phyloP scores from a whole-genome alignment of 2,329 filamentous ascomycete genomes.

The Fusarium caatingaense region DNA sequence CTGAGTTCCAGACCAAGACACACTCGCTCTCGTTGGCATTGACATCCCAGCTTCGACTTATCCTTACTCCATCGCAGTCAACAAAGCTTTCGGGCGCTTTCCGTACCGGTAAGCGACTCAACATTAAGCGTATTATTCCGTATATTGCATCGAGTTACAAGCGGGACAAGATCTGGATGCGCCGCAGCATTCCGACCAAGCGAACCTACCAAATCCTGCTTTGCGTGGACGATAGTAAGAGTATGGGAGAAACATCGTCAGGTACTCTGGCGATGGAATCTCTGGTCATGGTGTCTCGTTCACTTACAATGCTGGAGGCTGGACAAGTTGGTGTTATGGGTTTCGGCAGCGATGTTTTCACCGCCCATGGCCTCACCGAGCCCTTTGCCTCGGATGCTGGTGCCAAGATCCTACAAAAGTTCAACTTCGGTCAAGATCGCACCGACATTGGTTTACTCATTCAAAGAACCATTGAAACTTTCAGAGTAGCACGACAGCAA shows the following conservation, averaged over 20 bases:
- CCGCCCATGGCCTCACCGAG: constrained; percentile 85
- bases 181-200: constrained; percentile 89
- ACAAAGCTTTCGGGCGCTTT: constrained; percentile 97
- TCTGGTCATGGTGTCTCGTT: constrained; percentile 88
- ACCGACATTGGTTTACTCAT: constrained; percentile 89
- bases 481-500: constrained; percentile 78
- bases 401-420: constrained; percentile 83
- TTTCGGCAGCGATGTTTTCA: constrained; percentile 85
- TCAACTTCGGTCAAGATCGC: constrained; percentile 85
- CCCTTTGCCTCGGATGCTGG: constrained; percentile 83
- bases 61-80: constrained; percentile 91
- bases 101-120: constrained; percentile 96
- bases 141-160: constrained; percentile 99
- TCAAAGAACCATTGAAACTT: constrained; percentile 80
- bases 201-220: constrained; percentile 97
- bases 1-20: constrained; percentile 83
- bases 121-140: constrained; percentile 99
- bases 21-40: constrained; percentile 88
- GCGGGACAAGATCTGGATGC: constrained; percentile 99
- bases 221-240: constrained; percentile 94
- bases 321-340: constrained; percentile 93
- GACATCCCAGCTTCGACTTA: constrained; percentile 94
- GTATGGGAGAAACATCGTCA: constrained; percentile 85
- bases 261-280: constrained; percentile 91
- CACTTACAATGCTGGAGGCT: constrained; percentile 90